A percentile compares a stretch with the other conserved stretches of the same genome.
These are phyloP conservation scores for Leishmania martiniquensis DNA, from an alignment of 208 protist genomes.

Conservation along the genomic window DNA sequence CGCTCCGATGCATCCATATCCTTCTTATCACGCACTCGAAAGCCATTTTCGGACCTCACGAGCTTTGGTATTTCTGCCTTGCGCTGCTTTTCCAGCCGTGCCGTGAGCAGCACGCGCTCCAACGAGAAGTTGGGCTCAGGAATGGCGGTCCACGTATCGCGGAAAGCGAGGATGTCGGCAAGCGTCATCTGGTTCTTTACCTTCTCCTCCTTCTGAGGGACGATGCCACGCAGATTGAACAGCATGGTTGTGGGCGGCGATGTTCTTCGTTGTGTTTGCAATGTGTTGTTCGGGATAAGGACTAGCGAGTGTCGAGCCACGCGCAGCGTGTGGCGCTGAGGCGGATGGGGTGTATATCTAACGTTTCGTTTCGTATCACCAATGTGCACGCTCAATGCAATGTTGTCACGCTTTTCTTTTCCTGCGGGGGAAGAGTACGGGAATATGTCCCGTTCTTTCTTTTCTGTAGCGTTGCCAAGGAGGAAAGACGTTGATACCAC, in stretches of 20 bases:
- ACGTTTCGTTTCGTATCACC: background rate
- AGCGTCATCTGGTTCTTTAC: slow-evolving; percentile 80
- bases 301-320: background rate
- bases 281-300: background rate
- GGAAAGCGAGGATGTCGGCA: slow-evolving; percentile 75
- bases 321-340: background rate
- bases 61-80: slow-evolving; percentile 77
- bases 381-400: background rate
- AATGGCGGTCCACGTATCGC: slow-evolving; percentile 80
- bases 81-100: slow-evolving; percentile 59
- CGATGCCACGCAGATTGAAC: slow-evolving; percentile 69
- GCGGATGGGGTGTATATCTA: background rate
- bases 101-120: slow-evolving; percentile 55
- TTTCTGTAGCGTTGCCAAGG: background rate
- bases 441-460: background rate
- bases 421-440: background rate
- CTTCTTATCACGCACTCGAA: slow-evolving; percentile 69
- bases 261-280: background rate
- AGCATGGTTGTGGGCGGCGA: slow-evolving; percentile 39
- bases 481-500: background rate
- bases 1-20: slow-evolving; percentile 75
- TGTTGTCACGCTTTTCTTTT: background rate
- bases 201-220: slow-evolving; percentile 66
- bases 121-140: slow-evolving; percentile 76
- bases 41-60: slow-evolving; percentile 83